Conservation (phyloP, 139 green algal genomes). For the Auxenochlorella pyrenoidosa region DNA sequence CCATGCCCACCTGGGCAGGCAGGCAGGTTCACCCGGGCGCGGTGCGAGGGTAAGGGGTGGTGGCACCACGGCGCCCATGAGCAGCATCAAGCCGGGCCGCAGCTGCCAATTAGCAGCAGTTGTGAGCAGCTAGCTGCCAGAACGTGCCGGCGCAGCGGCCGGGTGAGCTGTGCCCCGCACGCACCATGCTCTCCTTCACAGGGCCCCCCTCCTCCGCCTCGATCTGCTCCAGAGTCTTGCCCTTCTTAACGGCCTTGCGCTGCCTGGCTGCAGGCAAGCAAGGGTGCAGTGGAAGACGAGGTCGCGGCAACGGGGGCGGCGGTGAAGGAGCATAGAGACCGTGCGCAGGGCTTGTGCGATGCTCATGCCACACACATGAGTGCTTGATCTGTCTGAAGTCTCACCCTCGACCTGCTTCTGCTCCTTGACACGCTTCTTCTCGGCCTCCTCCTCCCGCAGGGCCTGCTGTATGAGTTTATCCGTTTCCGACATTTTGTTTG, state of each 20-base stretch:
- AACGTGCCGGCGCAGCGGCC: no score
- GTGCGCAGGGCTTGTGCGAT: background rate
- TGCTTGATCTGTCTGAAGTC: background rate
- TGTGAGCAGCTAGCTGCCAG: background rate
- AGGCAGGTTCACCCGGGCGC: background rate
- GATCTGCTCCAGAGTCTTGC: conserved; percentile 70
- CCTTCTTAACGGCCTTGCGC: conserved; percentile 42
- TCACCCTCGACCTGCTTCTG: conserved; percentile 28
- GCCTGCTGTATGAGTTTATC: conserved; percentile 53
- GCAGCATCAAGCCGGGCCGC: background rate
- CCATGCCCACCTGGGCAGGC: conserved; percentile 52
- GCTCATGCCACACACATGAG: no score
- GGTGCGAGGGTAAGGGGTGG: background rate
- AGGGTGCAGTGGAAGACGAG: no score
- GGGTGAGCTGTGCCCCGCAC: background rate
- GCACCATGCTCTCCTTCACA: conserved; percentile 70
- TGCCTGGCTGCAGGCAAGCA: conserved; percentile 6
- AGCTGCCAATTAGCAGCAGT: background rate
- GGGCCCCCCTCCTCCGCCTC: conserved; percentile 71
- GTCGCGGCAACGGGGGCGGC: background rate
- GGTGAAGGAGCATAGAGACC: background rate
- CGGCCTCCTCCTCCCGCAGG: conserved; percentile 55
- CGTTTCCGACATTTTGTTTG: conserved; percentile 4
- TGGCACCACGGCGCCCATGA: background rate
- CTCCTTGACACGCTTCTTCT: conserved; percentile 39